These are phyloP conservation scores for Pistacia vera DNA, from an alignment of 345 rosid genomes.

Conservation along the genomic window DNA sequence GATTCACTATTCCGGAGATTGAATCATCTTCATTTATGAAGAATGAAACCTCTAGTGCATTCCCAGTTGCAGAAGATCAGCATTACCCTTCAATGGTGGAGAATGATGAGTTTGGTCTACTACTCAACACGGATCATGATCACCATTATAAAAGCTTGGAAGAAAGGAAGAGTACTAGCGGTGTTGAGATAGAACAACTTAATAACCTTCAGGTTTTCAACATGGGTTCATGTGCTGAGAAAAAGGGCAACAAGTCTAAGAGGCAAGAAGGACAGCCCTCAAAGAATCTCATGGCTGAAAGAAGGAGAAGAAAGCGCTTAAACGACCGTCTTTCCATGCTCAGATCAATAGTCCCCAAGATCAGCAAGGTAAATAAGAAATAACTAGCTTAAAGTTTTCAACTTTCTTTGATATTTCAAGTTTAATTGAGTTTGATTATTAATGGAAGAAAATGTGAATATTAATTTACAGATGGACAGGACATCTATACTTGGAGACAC, in stretches of 20 bases:
- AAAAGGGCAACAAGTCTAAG: constrained; percentile 45
- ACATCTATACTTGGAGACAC: constrained; percentile 56
- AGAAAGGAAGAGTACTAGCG: constrained; percentile 31
- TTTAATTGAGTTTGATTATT: neutral
- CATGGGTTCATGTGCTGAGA: constrained; percentile 44
- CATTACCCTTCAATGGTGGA: constrained; percentile 44
- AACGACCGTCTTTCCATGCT: constrained; percentile 88
- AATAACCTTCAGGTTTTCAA: constrained; percentile 25
- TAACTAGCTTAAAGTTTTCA: no score
- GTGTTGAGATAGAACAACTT: constrained; percentile 39
- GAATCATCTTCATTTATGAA: constrained; percentile 28
- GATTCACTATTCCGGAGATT: constrained; percentile 43
- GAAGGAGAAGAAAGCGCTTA: constrained; percentile 82
- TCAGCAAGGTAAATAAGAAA: constrained; percentile 66
- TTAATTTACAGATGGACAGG: constrained; percentile 43
- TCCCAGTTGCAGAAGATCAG: constrained; percentile 36
- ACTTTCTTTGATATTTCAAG: constrained; percentile 1
- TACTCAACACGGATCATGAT: constrained; percentile 18
- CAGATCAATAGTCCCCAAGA: constrained; percentile 93
- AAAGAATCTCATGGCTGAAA: constrained; percentile 89
- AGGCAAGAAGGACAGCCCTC: constrained; percentile 87
- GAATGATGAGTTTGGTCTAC: constrained; percentile 43
- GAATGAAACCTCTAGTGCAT: constrained; percentile 34
- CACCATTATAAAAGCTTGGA: constrained; percentile 27
- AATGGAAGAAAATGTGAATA: neutral